Base-by-base conservation (phyloP, 192 early-diverging fungal genomes). In the Coemansia sp. region DNA sequence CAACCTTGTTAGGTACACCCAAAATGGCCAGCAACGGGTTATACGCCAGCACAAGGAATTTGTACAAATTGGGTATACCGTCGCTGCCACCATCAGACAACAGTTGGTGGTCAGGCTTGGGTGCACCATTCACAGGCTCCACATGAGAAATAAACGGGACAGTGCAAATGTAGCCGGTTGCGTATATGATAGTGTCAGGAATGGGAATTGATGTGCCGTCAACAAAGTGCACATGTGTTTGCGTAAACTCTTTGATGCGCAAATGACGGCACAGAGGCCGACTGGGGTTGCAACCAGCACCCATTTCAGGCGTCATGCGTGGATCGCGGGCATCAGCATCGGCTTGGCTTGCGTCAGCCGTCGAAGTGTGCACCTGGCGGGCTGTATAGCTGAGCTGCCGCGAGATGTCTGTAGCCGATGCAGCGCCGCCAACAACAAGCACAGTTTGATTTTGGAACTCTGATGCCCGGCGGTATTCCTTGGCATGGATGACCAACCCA, bases 151-250 rank as follows among this genome's bases (percentile, higher is more conserved):
- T 48, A 59, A 90, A 92, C 24, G 89, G 89, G 64, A 77, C 86
- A 2, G 67, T 68, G 35, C 81, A 87, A 0, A 83, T 58, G 61
- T 88, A 92, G 0, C 90, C 90, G 0, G 90, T 92, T 22, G 86
- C 89, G 52, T 82, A 86, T 0, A 92, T 72, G 19, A 92, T 70
- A 9, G 35, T 37, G 56, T 89, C 85, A 0, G 83, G 57, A 1
- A 80, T 54, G 9, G 53, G 54, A 0, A 84, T 58, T 3, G 10
- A 0, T 0, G 75, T 69, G 21, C 72, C 76, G 45, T 80, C 77
- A 5, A 51, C 48, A 24, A 74, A 78, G 43, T 62, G 50, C 9
- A 86, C 64, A 25, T 25, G 49, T 19, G 49, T 19, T 4, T 15
- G 22, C 15, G 45, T 2, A 19, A 57, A 50, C 12, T 55, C 12